Evolutionary conservation across 2,329 filamentous ascomycete species (phyloP).

Genomic region (Colletotrichum tofieldiae): DNA sequence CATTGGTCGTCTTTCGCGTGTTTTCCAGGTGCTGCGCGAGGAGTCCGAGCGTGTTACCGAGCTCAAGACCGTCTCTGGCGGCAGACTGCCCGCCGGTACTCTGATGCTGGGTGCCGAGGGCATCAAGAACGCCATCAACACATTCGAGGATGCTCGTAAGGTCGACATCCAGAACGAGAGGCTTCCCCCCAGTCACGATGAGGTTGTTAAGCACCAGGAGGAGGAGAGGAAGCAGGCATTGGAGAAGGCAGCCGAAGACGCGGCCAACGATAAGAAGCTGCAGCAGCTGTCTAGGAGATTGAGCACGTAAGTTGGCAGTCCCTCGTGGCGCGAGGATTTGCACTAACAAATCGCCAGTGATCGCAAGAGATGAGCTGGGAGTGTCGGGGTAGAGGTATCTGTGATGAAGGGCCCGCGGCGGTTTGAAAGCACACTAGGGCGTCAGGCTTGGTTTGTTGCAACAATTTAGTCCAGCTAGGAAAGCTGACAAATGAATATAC

Average conservation of each 20-base stretch:
- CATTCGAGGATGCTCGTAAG: slow-evolving; percentile 96
- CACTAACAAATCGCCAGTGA: slow-evolving; percentile 47
- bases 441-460: slow-evolving; percentile 37
- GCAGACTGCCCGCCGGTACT: slow-evolving; percentile 92
- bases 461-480: slow-evolving; percentile 30
- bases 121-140: slow-evolving; percentile 98
- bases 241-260: slow-evolving; percentile 88
- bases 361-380: slow-evolving; percentile 48
- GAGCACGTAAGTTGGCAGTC: slow-evolving; percentile 86
- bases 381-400: slow-evolving; percentile 16
- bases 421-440: slow-evolving; percentile 36
- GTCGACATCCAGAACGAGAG: slow-evolving; percentile 98
- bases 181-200: slow-evolving; percentile 91
- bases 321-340: no score
- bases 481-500: slow-evolving; percentile 40
- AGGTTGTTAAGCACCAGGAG: slow-evolving; percentile 87
- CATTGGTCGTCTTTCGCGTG: slow-evolving; percentile 94
- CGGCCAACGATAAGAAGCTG: slow-evolving; percentile 91
- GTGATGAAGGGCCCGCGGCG: slow-evolving; percentile 31
- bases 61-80: slow-evolving; percentile 95
- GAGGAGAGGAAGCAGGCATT: slow-evolving; percentile 87
- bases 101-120: slow-evolving; percentile 98
- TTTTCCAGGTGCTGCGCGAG: slow-evolving; percentile 98
- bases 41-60: slow-evolving; percentile 98
- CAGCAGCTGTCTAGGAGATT: slow-evolving; percentile 91